Conservation (phyloP, 352 stramenopile genomes). For the Globisporangium canariense region DNA sequence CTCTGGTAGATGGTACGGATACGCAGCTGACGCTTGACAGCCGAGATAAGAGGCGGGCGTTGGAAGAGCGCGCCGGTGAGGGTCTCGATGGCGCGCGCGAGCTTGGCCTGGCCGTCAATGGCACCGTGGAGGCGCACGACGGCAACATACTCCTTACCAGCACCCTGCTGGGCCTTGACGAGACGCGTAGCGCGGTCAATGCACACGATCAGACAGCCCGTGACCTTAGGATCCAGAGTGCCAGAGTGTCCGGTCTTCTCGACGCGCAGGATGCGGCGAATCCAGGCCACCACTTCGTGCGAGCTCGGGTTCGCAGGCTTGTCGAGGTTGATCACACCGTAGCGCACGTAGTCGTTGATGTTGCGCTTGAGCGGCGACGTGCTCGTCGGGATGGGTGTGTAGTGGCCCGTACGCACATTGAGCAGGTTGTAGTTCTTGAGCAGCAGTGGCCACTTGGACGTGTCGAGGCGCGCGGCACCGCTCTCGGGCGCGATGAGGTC, state of each 20-base stretch:
- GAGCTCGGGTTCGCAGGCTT: slow-evolving; percentile 99
- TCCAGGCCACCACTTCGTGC: slow-evolving; percentile 99
- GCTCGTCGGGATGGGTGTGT: slow-evolving; percentile 98
- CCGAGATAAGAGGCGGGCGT: slow-evolving; percentile 98
- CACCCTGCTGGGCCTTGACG: slow-evolving; percentile 90
- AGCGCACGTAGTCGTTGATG: slow-evolving; percentile 97
- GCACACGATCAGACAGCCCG: slow-evolving; percentile 99
- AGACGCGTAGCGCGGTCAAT: slow-evolving; percentile 97
- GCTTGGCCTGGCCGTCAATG: slow-evolving; percentile 89
- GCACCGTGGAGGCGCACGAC: slow-evolving; percentile 97
- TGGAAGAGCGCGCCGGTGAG: slow-evolving; percentile 99
- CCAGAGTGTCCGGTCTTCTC: slow-evolving; percentile 99
- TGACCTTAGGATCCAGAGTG: slow-evolving; percentile 99
- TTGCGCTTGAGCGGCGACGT: slow-evolving; percentile 95
- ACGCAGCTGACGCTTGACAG: slow-evolving; percentile 99
- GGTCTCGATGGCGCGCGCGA: slow-evolving; percentile 97
- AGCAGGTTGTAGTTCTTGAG: slow-evolving; percentile 99
- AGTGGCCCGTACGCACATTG: slow-evolving; percentile 98
- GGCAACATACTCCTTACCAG: slow-evolving; percentile 99
- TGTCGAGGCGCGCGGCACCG: slow-evolving; percentile 92
- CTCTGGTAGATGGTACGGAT: slow-evolving; percentile 99
- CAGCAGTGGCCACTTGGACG: slow-evolving; percentile 98
- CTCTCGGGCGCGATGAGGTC: slow-evolving; percentile 80
- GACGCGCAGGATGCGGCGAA: slow-evolving; percentile 99
- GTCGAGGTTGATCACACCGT: slow-evolving; percentile 99